Percentiles rank a stretch among this genome's conserved stretches.
phyloP scores from a whole-genome alignment of 108 stramenopile genomes.

The Nitzschia sp. region DNA sequence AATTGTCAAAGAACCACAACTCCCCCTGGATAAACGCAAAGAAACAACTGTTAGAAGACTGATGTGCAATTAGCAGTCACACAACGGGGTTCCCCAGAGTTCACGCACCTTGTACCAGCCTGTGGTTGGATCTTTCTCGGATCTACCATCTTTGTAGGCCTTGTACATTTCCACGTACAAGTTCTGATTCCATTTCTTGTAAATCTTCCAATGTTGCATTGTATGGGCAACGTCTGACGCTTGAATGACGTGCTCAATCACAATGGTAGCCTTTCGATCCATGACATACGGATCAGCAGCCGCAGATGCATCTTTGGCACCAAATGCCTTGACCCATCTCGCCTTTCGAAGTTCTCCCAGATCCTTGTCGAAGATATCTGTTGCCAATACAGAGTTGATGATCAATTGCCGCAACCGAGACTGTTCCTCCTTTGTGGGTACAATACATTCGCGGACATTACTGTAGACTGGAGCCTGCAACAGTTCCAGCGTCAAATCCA shows the following conservation, averaged over 20 bases:
- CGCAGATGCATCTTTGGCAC: neutral
- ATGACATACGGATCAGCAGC: neutral
- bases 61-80: neutral
- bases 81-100: neutral
- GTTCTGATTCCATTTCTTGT: slow-evolving; percentile 52
- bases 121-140: slow-evolving; percentile 1
- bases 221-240: slow-evolving; percentile 55
- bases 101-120: slow-evolving; percentile 15
- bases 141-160: slow-evolving; percentile 37
- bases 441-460: slow-evolving; percentile 23
- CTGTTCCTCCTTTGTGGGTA: slow-evolving; percentile 11
- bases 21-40: slow-evolving; percentile 2
- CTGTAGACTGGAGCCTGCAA: slow-evolving; percentile 36
- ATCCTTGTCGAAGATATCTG: slow-evolving; percentile 36
- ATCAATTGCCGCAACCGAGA: slow-evolving; percentile 14
- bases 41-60: no score
- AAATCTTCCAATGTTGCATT: slow-evolving; percentile 50
- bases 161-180: slow-evolving; percentile 44
- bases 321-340: slow-evolving; percentile 31
- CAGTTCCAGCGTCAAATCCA: slow-evolving; percentile 42
- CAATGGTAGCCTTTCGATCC: slow-evolving; percentile 39
- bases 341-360: slow-evolving; percentile 23
- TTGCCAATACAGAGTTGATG: slow-evolving; percentile 22
- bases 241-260: slow-evolving; percentile 51
- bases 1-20: slow-evolving; percentile 15